Percentiles rank a stretch among this genome's conserved stretches.
Evolutionary conservation across 2,329 filamentous ascomycete species (phyloP).

Genomic region (Periconia macrospinosa): DNA sequence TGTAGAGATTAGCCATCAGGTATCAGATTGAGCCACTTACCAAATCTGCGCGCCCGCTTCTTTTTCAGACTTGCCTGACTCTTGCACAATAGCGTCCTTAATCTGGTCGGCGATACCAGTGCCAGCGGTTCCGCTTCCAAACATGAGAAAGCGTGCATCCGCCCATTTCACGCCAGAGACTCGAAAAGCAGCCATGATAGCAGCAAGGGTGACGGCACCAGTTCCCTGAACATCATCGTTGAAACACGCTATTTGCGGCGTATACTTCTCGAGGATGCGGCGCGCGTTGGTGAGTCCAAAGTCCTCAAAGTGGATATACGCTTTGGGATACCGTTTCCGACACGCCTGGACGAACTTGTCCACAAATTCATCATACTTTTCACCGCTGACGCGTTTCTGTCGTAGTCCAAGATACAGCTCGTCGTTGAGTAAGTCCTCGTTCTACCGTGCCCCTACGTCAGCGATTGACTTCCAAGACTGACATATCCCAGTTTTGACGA

Average conservation of each 20-base stretch:
- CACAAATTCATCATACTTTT: slow-evolving; percentile 76
- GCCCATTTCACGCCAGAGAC: slow-evolving; percentile 67
- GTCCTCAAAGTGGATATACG: slow-evolving; percentile 89
- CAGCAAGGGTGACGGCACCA: slow-evolving; percentile 82
- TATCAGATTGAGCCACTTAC: slow-evolving; percentile 43
- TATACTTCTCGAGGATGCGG: slow-evolving; percentile 75
- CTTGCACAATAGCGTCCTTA: slow-evolving; percentile 73
- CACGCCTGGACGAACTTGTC: slow-evolving; percentile 72
- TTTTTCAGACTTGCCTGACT: slow-evolving; percentile 67
- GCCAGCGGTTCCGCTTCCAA: slow-evolving; percentile 79
- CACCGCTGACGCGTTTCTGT: slow-evolving; percentile 66
- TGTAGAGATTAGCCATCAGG: not conserved
- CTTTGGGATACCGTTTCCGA: slow-evolving; percentile 71
- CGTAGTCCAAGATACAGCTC: slow-evolving; percentile 77
- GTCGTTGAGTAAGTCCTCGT: slow-evolving; percentile 72
- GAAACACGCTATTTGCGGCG: slow-evolving; percentile 76
- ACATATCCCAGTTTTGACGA: not conserved
- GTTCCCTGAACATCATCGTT: slow-evolving; percentile 92
- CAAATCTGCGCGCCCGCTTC: slow-evolving; percentile 81
- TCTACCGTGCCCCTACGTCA: slow-evolving; percentile 45
- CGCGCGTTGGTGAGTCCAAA: slow-evolving; percentile 79
- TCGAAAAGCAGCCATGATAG: slow-evolving; percentile 74
- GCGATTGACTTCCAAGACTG: not conserved
- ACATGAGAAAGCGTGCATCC: slow-evolving; percentile 73
- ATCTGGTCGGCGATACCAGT: slow-evolving; percentile 87